Conservation (phyloP, 2,329 filamentous ascomycete species). For the Alternaria rosae region DNA sequence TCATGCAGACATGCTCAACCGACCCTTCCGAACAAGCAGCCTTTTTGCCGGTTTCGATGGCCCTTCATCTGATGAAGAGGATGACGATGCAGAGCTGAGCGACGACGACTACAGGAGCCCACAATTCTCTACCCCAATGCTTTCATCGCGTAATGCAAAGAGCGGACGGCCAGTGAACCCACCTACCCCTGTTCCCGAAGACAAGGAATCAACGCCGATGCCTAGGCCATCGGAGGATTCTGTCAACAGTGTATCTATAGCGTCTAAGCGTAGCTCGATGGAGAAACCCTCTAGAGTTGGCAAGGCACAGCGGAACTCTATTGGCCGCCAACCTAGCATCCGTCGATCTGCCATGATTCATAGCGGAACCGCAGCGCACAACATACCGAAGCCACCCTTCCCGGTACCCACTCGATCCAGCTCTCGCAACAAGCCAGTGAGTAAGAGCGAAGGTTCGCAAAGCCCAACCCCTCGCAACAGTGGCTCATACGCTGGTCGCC, state of each 20-base stretch:
- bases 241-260: slow-evolving; percentile 23
- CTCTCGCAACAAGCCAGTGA: slow-evolving; percentile 75
- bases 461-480: slow-evolving; percentile 73
- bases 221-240: slow-evolving; percentile 45
- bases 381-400: slow-evolving; percentile 72
- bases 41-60: slow-evolving; percentile 87
- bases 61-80: slow-evolving; percentile 61
- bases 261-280: slow-evolving; percentile 42
- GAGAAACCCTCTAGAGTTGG: slow-evolving; percentile 47
- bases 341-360: slow-evolving; percentile 82
- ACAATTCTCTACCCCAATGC: slow-evolving; percentile 54
- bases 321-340: slow-evolving; percentile 65
- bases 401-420: slow-evolving; percentile 90
- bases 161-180: slow-evolving; percentile 54
- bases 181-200: slow-evolving; percentile 53
- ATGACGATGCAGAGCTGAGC: slow-evolving; percentile 65
- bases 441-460: slow-evolving; percentile 75
- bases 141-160: slow-evolving; percentile 57
- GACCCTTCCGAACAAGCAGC: slow-evolving; percentile 79
- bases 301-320: slow-evolving; percentile 39
- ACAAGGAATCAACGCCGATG: slow-evolving; percentile 46
- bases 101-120: slow-evolving; percentile 68
- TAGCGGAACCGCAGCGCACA: slow-evolving; percentile 75
- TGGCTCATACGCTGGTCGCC: slow-evolving; percentile 38
- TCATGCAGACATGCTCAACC: slow-evolving; percentile 65